Evolutionary conservation across 768 basidiomycete species (phyloP), one percentile per base, ranked within the genome.

Genomic region (Xerocomus potaroensis): DNA sequence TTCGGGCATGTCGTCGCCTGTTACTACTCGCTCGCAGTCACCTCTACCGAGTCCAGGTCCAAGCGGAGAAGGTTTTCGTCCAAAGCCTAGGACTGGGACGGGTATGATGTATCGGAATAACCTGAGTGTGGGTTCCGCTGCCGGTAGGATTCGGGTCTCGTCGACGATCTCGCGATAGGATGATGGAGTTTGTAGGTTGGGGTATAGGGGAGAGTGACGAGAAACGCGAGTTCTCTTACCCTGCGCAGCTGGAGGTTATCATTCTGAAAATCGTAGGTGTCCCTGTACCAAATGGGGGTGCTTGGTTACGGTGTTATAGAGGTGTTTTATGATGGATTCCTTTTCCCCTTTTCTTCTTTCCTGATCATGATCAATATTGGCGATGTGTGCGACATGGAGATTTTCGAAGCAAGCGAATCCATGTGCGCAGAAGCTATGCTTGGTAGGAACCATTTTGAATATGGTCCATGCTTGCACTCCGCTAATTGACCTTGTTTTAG

Each of bases 91-190:
- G 23, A 84, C 77, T 9, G 83, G 83, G 6, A 81, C 83, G 10
- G 83, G 83, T n/a, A 85, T 85, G 83, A 65, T 70, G 30, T 85
- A 85, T 56, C 71, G 77, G 36, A 77, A 68, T 30, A 64, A 60
- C 26, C 26, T 63, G 40, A 48, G 47, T 27, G 48, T 47, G 18
- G 41, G 35, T 14, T 37, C 57, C 11, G 39, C 70, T 62, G 63
- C 70, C 60, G 58, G 56, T 12, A 63, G 58, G 15, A 77, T 76
- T 66, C 72, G 67, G 11, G 70, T 69, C 8, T 61, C 65, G 3
- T 61, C 61, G 5, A 46, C 35, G 48, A 42, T 54, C n/a, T n/a
- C 41, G 26, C 49, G 53, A 39, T 61, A 60, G 48, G 34, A 18
- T 0, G 37, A 23, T 15, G 29, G 21, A 27, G 30, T 36, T 5